Evolutionary conservation across 225 moss, liverwort and hornwort genomes (phyloP).

Genomic region (Antitrichia curtipendula): DNA sequence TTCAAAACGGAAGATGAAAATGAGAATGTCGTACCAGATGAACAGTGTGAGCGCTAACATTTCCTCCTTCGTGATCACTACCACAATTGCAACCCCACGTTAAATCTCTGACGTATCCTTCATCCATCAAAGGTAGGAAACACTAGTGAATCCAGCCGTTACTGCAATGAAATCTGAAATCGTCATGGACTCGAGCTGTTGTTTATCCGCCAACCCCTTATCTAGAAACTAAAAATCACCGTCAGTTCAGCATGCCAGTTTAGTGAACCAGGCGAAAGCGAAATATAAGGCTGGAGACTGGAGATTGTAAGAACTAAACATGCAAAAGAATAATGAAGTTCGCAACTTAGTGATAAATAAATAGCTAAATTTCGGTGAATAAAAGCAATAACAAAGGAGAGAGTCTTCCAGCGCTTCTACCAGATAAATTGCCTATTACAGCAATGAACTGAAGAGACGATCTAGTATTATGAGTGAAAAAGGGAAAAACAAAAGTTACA

Average conservation of each 20-base stretch:
- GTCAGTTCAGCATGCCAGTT: neutral
- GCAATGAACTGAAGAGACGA: neutral
- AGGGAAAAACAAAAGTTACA: neutral
- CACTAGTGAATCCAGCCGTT: neutral
- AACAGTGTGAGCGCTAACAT: neutral
- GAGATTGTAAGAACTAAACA: neutral
- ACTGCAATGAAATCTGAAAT: neutral
- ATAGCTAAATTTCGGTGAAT: neutral
- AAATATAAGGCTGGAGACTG: neutral
- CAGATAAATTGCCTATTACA: neutral
- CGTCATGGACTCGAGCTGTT: neutral
- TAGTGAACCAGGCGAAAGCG: neutral
- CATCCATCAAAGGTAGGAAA: neutral
- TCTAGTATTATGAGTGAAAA: neutral
- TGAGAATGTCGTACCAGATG: neutral
- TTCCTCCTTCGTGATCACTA: neutral
- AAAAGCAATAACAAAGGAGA: neutral
- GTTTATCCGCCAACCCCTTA: neutral
- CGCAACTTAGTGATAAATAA: neutral
- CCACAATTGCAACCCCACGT: neutral
- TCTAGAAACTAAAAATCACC: neutral
- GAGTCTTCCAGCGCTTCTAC: neutral
- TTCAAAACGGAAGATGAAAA: neutral
- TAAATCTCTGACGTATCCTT: neutral
- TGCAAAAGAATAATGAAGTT: neutral